Conservation (phyloP, 805 yeast genomes). For the Wickerhamiella hasegawae region DNA sequence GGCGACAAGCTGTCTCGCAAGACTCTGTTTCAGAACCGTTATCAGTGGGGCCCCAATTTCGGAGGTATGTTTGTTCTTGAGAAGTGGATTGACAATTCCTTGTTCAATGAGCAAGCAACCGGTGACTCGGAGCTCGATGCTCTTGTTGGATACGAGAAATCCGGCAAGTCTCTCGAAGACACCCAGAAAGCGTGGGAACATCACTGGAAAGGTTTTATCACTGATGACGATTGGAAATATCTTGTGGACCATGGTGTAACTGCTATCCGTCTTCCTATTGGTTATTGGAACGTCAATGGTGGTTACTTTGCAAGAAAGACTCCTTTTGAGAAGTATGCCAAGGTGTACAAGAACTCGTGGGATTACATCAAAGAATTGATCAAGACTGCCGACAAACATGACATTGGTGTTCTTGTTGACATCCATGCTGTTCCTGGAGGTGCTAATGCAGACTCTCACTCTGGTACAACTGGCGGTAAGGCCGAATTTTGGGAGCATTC, state of each 20-base stretch:
- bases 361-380: conserved; percentile 36
- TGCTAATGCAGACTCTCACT: conserved; percentile 73
- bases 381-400: conserved; percentile 39
- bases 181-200: conserved; percentile 35
- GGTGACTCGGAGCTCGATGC: conserved; percentile 60
- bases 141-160: conserved; percentile 31
- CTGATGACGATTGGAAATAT: conserved; percentile 70
- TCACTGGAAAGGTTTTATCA: conserved; percentile 52
- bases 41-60: conserved; percentile 69
- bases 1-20: conserved; percentile 22
- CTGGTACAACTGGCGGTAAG: conserved; percentile 46
- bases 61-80: conserved; percentile 73
- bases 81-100: conserved; percentile 53
- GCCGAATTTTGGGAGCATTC: conserved; percentile 49
- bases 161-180: conserved; percentile 33
- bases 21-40: conserved; percentile 20
- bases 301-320: conserved; percentile 44
- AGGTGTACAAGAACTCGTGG: conserved; percentile 69
- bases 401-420: conserved; percentile 68
- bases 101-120: conserved; percentile 39
- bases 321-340: conserved; percentile 37
- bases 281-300: conserved; percentile 74
- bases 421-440: conserved; percentile 87
- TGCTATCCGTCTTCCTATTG: conserved; percentile 72
- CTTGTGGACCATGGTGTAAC: conserved; percentile 51